Evolutionary conservation across 2,329 filamentous ascomycete genomes (phyloP).

Genomic region (Didymella exigua): DNA sequence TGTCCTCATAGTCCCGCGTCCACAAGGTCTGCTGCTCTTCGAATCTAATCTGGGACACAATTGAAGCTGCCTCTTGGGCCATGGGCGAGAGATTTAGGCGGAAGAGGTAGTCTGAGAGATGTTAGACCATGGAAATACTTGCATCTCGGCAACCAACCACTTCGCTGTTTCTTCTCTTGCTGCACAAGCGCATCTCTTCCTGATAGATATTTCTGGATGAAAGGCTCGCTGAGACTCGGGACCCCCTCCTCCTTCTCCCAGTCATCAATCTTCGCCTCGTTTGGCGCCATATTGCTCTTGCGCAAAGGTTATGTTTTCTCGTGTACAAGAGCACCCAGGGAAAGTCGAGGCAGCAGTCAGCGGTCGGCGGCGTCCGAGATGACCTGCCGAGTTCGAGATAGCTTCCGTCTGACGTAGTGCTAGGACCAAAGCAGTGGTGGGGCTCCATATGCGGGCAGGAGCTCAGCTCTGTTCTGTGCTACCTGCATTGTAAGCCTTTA

Average conservation of each 20-base stretch:
- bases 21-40: constrained; percentile 78
- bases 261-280: constrained; percentile 39
- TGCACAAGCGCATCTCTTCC: constrained; percentile 77
- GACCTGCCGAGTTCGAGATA: constrained; percentile 26
- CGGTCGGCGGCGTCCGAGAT: constrained; percentile 25
- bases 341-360: constrained; percentile 3
- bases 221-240: constrained; percentile 64
- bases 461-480: neutral
- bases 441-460: constrained; percentile 3
- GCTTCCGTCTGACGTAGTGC: constrained; percentile 30
- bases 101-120: constrained; percentile 68
- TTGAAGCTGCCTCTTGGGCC: constrained; percentile 75
- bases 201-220: constrained; percentile 80
- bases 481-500: neutral
- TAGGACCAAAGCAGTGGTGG: neutral
- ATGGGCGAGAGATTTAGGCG: constrained; percentile 77
- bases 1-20: constrained; percentile 75
- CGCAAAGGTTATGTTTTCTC: neutral
- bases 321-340: neutral
- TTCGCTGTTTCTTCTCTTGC: constrained; percentile 81
- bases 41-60: constrained; percentile 78
- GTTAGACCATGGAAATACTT: constrained; percentile 30
- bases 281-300: constrained; percentile 28
- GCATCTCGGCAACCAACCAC: constrained; percentile 61
- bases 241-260: constrained; percentile 52